A percentile compares a stretch with the other conserved stretches of the same genome.
Conservation (phyloP, 352 stramenopile genomes). For the Globisporangium rhizosaccharum region DNA sequence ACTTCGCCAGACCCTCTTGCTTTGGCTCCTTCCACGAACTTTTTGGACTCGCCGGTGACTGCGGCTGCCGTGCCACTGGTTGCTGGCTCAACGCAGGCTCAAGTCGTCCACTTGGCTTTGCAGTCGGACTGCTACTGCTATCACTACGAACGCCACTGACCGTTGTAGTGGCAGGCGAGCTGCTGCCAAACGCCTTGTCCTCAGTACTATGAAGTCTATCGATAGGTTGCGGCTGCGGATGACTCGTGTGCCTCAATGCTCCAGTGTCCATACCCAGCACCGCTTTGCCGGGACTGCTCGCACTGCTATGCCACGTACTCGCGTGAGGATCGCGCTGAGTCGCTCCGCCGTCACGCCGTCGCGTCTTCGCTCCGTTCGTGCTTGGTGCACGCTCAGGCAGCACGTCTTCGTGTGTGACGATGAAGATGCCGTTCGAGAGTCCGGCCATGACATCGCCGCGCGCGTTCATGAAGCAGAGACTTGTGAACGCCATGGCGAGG, state of each 20-base stretch:
- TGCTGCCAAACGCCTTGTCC: no score
- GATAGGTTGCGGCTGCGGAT: no score
- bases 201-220: no score
- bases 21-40: slow-evolving; percentile 2
- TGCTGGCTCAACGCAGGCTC: neutral
- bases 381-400: slow-evolving; percentile 24
- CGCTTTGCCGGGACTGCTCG: no score
- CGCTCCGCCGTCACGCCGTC: neutral
- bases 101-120: neutral
- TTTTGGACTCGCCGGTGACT: neutral
- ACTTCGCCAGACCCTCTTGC: slow-evolving; percentile 1
- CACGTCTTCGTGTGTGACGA: slow-evolving; percentile 53
- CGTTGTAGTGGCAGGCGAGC: no score
- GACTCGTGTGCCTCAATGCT: no score
- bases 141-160: no score
- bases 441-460: slow-evolving; percentile 53
- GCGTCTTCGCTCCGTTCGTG: neutral
- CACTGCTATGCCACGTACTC: slow-evolving; percentile 1
- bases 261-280: no score
- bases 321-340: no score
- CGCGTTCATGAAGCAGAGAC: slow-evolving; percentile 64
- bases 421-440: slow-evolving; percentile 45
- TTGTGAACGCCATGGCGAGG: slow-evolving; percentile 52
- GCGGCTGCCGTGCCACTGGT: neutral
- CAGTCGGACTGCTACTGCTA: no score